A percentile compares a stretch with the other conserved stretches of the same genome.
phyloP scores from a whole-genome alignment of 2,329 filamentous ascomycete genomes.

The Pseudogymnoascus sp. region DNA sequence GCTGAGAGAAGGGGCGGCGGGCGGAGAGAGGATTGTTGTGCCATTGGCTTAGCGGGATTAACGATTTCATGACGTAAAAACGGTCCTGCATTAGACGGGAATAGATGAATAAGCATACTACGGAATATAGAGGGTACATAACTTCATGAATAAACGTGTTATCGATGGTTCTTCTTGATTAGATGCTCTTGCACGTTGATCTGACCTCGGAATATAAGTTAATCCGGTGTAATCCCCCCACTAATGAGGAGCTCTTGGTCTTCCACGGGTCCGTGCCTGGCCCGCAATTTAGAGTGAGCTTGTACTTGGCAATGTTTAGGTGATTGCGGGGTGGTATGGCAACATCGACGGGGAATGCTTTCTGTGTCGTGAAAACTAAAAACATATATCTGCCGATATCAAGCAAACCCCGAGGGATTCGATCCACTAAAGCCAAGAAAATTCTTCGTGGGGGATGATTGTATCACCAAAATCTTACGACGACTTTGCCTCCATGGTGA shows the following conservation, averaged over 20 bases:
- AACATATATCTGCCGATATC: no score
- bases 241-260: not conserved
- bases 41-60: constrained; percentile 13
- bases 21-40: constrained; percentile 63
- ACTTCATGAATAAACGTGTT: not conserved
- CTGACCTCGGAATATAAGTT: not conserved
- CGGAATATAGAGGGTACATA: constrained; percentile 2
- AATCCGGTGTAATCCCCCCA: not conserved
- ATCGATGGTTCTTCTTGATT: not conserved
- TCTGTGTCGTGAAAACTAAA: not conserved
- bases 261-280: not conserved
- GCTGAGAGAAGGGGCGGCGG: constrained; percentile 57
- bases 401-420: not conserved
- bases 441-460: constrained; percentile 1
- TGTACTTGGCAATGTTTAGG: not conserved
- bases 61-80: not conserved
- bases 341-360: constrained; percentile 4
- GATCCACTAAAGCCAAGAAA: not conserved
- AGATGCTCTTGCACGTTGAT: not conserved
- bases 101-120: not conserved
- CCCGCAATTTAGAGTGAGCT: not conserved
- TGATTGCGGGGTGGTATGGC: constrained; percentile 1
- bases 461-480: not conserved
- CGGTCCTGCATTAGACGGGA: not conserved
- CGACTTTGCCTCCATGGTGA: not conserved